Base-by-base conservation (phyloP, 768 basidiomycete genomes). In the Daedalea quercina region DNA sequence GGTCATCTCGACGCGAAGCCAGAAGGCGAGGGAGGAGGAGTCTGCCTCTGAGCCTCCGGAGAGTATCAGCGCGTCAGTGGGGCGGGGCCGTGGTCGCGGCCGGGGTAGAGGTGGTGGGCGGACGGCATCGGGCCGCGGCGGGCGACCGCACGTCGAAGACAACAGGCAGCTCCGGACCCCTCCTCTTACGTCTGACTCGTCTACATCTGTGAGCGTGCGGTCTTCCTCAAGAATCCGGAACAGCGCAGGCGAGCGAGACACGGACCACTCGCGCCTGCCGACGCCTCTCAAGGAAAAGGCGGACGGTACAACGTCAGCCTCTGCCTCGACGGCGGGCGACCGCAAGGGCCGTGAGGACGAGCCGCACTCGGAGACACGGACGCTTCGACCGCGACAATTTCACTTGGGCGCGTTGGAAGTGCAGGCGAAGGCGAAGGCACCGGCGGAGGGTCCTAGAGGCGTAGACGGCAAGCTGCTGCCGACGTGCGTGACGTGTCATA, bases 401-500 rank as follows among this genome's bases (percentile, higher is more conserved):
- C 47, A 51, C n/a, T 17, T 50, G n/a, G 42, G 47, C 28, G 40
- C 53, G 11, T 48, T 50, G 35, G 33, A 37, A 26, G 41, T 47
- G 24, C 44, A 57, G 35, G 50, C 55, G 11, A 54, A 47, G 13
- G 51, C 50, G 48, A 64, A 62, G 57, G 57, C 57, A 53, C 58
- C 56, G 13, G 55, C 58, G 4, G 72, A 76, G 37, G 67, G 73
- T 17, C 81, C 76, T 3, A 67, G 76, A 56, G 86, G 82, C 26
- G 70, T 77, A 47, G 84, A 87, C 62, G 86, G 86, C 24, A 82
- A 80, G 63, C 77, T 75, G 17, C 67, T 88, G 26, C 87, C 88
- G 45, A 79, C 70, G n/a, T 90, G 87, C 57, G 69, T 74, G 62
- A 90, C 84, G 23, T 90, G 87, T 67, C 71, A 69, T 49, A 87